Conservation (phyloP, 2,329 filamentous ascomycete species). For the Stagonosporopsis vannaccii region DNA sequence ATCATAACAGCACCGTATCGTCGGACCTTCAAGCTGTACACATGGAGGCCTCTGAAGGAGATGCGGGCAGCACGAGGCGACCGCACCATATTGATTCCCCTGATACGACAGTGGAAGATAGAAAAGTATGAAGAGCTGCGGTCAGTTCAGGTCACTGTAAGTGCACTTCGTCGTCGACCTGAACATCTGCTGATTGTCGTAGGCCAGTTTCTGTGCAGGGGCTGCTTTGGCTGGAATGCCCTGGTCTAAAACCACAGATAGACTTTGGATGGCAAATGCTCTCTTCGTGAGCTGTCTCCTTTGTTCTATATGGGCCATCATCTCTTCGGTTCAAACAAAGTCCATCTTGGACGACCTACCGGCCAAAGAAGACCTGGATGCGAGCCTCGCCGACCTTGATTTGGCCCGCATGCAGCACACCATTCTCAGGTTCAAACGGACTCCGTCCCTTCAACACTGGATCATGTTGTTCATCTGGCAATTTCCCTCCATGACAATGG, state of each 20-base stretch:
- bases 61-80: conserved; percentile 32
- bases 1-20: conserved; percentile 37
- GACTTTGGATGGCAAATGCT: conserved; percentile 32
- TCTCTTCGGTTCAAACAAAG: conserved; percentile 39
- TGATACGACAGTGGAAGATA: conserved; percentile 34
- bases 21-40: conserved; percentile 42
- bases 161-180: not conserved
- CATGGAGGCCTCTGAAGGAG: conserved; percentile 35
- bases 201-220: conserved; percentile 40
- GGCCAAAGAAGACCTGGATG: conserved; percentile 25
- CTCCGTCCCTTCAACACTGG: conserved; percentile 34
- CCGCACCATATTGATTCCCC: conserved; percentile 21
- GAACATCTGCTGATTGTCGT: conserved; percentile 3
- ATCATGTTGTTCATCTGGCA: conserved; percentile 43
- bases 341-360: conserved; percentile 39
- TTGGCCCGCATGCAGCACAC: conserved; percentile 28
- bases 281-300: conserved; percentile 36
- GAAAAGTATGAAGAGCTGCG: conserved; percentile 40
- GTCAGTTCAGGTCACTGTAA: conserved; percentile 36
- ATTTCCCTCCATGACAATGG: conserved; percentile 41
- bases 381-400: conserved; percentile 28
- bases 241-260: conserved; percentile 25
- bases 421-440: conserved; percentile 34
- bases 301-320: conserved; percentile 39
- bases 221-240: conserved; percentile 33